phyloP scores from a whole-genome alignment of 805 yeast species.

The Debaryomyces hansenii region DNA sequence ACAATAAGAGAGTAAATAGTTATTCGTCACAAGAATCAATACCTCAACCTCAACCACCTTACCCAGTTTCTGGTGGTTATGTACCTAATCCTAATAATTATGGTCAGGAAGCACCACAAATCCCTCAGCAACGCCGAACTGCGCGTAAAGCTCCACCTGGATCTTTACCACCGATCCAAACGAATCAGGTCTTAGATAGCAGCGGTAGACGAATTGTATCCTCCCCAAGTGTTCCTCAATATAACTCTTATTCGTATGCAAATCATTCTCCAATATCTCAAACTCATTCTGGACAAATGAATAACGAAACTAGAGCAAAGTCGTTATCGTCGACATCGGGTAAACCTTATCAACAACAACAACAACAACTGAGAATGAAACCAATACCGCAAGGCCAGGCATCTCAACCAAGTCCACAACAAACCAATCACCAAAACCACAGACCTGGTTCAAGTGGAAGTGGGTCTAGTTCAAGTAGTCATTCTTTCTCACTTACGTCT shows the following conservation, averaged over 20 bases:
- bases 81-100: constrained; percentile 3
- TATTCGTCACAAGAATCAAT: constrained; percentile 3
- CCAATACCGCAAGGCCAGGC: constrained; percentile 7
- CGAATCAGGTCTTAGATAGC: constrained; percentile 12
- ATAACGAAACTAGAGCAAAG: constrained; percentile 22
- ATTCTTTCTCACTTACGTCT: constrained; percentile 37
- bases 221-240: constrained; percentile 22
- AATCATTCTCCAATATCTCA: constrained; percentile 9
- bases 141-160: constrained; percentile 17
- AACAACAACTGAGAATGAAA: constrained; percentile 3
- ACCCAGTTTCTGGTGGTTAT: constrained; percentile 2
- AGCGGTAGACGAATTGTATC: constrained; percentile 30
- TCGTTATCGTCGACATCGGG: constrained; percentile 26
- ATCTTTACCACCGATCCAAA: constrained; percentile 15
- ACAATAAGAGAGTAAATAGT: constrained; percentile 4
- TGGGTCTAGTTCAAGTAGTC: constrained; percentile 22
- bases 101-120: not conserved
- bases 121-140: constrained; percentile 9
- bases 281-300: constrained; percentile 2
- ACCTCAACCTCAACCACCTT: constrained; percentile 3
- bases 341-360: constrained; percentile 8
- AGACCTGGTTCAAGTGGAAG: constrained; percentile 16
- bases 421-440: constrained; percentile 5
- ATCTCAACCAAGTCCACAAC: constrained; percentile 2
- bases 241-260: constrained; percentile 4